Percentiles rank a stretch among this genome's conserved stretches.
These are phyloP conservation scores for Cutaneotrichosporon daszewskae DNA, from an alignment of 1,284 basidiomycete species.

Conservation along the genomic window DNA sequence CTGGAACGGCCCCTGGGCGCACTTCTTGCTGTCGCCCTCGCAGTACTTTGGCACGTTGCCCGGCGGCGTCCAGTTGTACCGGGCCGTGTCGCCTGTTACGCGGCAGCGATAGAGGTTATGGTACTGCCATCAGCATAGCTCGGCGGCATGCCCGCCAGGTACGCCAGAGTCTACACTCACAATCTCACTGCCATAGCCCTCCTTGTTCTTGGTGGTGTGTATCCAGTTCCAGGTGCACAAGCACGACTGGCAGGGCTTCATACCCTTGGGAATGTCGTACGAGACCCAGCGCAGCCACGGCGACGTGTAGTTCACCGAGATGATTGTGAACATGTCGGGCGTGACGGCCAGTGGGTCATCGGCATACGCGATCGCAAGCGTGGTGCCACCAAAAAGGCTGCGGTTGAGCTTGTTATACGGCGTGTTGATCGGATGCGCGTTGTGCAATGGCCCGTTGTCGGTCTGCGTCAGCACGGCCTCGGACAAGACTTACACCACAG, in stretches of 20 bases:
- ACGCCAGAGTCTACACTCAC: slow-evolving; percentile 11
- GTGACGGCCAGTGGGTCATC: slow-evolving; percentile 40
- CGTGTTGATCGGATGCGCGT: slow-evolving; percentile 2
- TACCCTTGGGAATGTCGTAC: slow-evolving; percentile 34
- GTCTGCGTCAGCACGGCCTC: not conserved
- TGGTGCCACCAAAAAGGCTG: slow-evolving; percentile 9
- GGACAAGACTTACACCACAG: not conserved
- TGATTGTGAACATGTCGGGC: slow-evolving; percentile 63
- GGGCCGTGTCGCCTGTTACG: slow-evolving; percentile 50
- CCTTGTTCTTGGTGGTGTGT: slow-evolving; percentile 5
- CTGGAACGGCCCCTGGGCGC: slow-evolving; percentile 31
- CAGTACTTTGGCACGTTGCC: slow-evolving; percentile 45
- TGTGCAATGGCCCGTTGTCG: slow-evolving; percentile 3
- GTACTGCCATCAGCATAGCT: slow-evolving; percentile 48
- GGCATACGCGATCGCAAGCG: slow-evolving; percentile 13
- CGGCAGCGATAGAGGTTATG: slow-evolving; percentile 71
- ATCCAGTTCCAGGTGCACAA: slow-evolving; percentile 57
- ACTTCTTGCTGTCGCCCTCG: slow-evolving; percentile 23
- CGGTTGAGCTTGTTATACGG: slow-evolving; percentile 7
- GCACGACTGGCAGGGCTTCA: slow-evolving; percentile 66
- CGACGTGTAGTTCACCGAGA: slow-evolving; percentile 60
- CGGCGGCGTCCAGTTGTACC: slow-evolving; percentile 24
- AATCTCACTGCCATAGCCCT: slow-evolving; percentile 16
- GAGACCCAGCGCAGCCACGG: slow-evolving; percentile 7
- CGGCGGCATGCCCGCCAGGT: too few relatives aligned